These are phyloP conservation scores for Fusarium globosum DNA, from an alignment of 2,329 filamentous ascomycete species.

Conservation along the genomic window DNA sequence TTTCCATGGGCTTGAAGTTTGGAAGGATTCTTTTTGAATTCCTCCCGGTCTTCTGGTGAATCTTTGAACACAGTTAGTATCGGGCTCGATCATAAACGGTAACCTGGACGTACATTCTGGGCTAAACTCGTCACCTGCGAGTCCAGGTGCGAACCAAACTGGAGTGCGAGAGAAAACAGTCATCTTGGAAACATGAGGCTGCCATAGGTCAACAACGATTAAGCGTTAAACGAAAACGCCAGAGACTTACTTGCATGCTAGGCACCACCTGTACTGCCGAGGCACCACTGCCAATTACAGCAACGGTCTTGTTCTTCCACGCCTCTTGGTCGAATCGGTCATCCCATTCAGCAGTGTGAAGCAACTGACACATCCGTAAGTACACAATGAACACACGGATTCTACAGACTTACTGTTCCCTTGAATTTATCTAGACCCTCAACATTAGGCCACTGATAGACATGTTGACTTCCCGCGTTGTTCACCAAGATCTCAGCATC, in stretches of 20 bases:
- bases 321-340: background rate
- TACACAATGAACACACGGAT: background rate
- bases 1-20: background rate
- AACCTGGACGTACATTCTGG: background rate
- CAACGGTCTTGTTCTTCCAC: background rate
- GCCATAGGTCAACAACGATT: accelerated
- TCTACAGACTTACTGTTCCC: background rate
- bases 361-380: background rate
- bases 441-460: background rate
- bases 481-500: background rate
- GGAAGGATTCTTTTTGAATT: background rate
- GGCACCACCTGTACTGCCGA: background rate
- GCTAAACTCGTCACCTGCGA: background rate
- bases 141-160: background rate
- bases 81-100: no score
- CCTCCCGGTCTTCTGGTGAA: background rate
- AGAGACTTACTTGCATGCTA: background rate
- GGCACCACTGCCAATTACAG: background rate
- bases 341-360: background rate
- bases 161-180: background rate
- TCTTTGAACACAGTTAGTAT: accelerated
- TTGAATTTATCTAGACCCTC: background rate
- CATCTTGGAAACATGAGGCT: background rate
- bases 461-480: background rate
- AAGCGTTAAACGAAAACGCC: accelerated